Percentiles rank a stretch among this genome's conserved stretches.
These are phyloP conservation scores for Allantophomopsis lycopodina DNA, from an alignment of 2,329 filamentous ascomycete genomes.

Conservation along the genomic window DNA sequence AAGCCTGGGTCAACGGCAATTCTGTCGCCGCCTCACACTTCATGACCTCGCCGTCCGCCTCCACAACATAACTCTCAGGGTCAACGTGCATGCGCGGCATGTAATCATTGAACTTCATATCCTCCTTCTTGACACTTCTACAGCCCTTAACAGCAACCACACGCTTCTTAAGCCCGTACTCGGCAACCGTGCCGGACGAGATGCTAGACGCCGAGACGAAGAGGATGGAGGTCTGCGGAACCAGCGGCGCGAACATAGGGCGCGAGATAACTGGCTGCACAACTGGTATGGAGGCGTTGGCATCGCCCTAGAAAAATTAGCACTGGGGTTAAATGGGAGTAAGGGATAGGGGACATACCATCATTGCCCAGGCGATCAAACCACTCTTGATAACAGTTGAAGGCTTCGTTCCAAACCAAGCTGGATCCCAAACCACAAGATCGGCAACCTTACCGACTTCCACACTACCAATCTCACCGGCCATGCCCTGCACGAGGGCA, in stretches of 20 bases:
- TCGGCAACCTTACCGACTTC: constrained; percentile 87
- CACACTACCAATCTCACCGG: constrained; percentile 71
- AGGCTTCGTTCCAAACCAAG: constrained; percentile 81
- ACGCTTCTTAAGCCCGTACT: constrained; percentile 65
- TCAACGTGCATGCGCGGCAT: constrained; percentile 86
- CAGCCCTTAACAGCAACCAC: constrained; percentile 70
- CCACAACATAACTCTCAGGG: constrained; percentile 77
- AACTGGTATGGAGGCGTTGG: constrained; percentile 76
- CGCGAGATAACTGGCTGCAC: constrained; percentile 74
- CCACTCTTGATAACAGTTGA: constrained; percentile 73
- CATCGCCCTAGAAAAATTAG: constrained; percentile 43
- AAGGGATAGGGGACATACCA: constrained; percentile 39
- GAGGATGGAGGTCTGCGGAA: constrained; percentile 60
- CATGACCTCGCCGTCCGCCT: constrained; percentile 68
- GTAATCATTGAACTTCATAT: constrained; percentile 81
- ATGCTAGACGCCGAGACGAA: constrained; percentile 72
- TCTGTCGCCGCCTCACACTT: constrained; percentile 56
- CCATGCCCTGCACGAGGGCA: constrained; percentile 81
- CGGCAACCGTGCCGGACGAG: constrained; percentile 47
- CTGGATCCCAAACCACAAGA: constrained; percentile 74
- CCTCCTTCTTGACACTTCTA: constrained; percentile 60
- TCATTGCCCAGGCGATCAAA: constrained; percentile 68
- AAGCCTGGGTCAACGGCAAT: constrained; percentile 66
- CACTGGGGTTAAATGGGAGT: neutral
- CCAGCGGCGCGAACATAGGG: constrained; percentile 70